A percentile compares a stretch with the other conserved stretches of the same genome.
Conservation (phyloP, 176 grass and related monocot genomes). For the Panicum miliaceum region DNA sequence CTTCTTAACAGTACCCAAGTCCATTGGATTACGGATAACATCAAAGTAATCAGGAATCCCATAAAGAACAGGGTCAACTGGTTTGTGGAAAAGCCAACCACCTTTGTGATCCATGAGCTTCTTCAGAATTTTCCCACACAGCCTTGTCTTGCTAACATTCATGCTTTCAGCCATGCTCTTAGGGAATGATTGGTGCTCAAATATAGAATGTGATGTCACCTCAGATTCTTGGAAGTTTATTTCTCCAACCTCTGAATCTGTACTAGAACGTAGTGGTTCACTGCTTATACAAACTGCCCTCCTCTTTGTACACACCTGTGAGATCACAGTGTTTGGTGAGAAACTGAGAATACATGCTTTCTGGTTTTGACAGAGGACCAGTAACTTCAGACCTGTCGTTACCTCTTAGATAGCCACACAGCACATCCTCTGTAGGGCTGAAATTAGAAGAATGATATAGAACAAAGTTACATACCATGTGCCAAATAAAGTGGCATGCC, state of each 20-base stretch:
- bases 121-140: constrained; percentile 61
- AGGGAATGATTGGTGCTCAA: background rate
- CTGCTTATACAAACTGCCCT: constrained; percentile 33
- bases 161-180: constrained; percentile 53
- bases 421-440: constrained; percentile 1
- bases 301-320: constrained; percentile 34
- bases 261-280: constrained; percentile 18
- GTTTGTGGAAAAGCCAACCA: constrained; percentile 77
- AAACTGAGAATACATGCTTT: constrained; percentile 22
- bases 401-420: constrained; percentile 9
- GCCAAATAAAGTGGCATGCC: background rate
- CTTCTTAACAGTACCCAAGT: constrained; percentile 73
- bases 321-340: constrained; percentile 15
- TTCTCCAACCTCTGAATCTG: constrained; percentile 31
- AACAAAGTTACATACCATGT: constrained; percentile 17
- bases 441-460: constrained; percentile 31
- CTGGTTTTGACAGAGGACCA: constrained; percentile 16
- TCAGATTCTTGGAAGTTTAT: constrained; percentile 34
- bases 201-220: constrained; percentile 38
- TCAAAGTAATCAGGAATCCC: constrained; percentile 84
- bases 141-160: constrained; percentile 60
- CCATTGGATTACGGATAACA: constrained; percentile 82
- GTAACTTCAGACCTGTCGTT: constrained; percentile 27
- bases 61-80: constrained; percentile 73
- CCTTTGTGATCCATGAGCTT: constrained; percentile 71